These are phyloP conservation scores for Microbotryum violaceum DNA, from an alignment of 1,284 basidiomycete species.

Conservation along the genomic window DNA sequence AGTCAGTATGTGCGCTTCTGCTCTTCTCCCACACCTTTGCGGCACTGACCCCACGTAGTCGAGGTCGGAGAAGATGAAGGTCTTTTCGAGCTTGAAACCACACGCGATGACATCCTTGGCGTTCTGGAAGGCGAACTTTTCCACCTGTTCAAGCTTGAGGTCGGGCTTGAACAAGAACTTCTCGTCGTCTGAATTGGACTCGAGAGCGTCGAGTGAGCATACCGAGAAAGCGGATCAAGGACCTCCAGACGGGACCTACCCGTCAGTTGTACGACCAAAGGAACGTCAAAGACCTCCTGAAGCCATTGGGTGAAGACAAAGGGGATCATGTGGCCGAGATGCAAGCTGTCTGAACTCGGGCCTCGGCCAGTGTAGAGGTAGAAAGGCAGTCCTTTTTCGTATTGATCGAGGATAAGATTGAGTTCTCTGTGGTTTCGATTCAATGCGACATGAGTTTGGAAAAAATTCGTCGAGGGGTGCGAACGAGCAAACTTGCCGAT, in stretches of 20 bases:
- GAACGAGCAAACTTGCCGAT: constrained; percentile 56
- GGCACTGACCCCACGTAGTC: constrained; percentile 60
- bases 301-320: constrained; percentile 93
- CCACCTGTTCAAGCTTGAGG: constrained; percentile 81
- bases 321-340: constrained; percentile 94
- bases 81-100: constrained; percentile 85
- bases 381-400: constrained; percentile 94
- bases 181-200: constrained; percentile 68
- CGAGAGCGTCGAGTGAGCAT: neutral
- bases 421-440: constrained; percentile 59
- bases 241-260: constrained; percentile 46
- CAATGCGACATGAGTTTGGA: neutral
- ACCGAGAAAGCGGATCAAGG: neutral
- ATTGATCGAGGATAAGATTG: constrained; percentile 86
- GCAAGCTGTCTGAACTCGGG: constrained; percentile 94
- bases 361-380: constrained; percentile 97
- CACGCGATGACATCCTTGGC: constrained; percentile 94
- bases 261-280: constrained; percentile 89
- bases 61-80: constrained; percentile 94
- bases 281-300: constrained; percentile 91
- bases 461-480: neutral
- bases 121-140: constrained; percentile 75
- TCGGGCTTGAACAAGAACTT: constrained; percentile 98
- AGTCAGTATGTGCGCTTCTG: constrained; percentile 14
- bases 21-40: neutral